phyloP scores from a whole-genome alignment of 768 basidiomycete species.

The Tylopilus rubrobrunneus region DNA sequence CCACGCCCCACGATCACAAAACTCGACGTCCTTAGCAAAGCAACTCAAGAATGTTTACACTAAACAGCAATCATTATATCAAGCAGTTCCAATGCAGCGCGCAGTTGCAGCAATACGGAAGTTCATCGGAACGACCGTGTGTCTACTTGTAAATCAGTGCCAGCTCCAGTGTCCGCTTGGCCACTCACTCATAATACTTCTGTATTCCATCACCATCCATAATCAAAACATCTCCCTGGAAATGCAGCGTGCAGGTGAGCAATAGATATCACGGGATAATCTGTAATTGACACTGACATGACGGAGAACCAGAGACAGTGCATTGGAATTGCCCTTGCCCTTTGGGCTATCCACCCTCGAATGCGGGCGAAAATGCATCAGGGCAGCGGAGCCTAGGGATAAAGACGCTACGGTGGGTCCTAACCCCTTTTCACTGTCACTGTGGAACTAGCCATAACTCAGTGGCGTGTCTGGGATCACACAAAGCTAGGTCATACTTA shows the following conservation, averaged over 20 bases:
- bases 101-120: slow-evolving; percentile 82
- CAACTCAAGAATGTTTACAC: not conserved
- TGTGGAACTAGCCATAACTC: slow-evolving; percentile 58
- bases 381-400: slow-evolving; percentile 70
- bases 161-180: not conserved
- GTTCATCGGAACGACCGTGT: slow-evolving; percentile 69
- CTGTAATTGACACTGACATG: slow-evolving; percentile 46
- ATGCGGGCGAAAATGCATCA: slow-evolving; percentile 73
- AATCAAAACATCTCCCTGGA: slow-evolving; percentile 72
- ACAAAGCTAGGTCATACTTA: slow-evolving; percentile 31
- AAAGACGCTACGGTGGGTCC: slow-evolving; percentile 72
- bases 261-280: not conserved
- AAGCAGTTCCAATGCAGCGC: slow-evolving; percentile 48
- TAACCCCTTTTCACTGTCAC: slow-evolving; percentile 70
- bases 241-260: not conserved
- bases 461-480: not conserved
- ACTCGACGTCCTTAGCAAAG: no score
- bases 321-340: slow-evolving; percentile 25
- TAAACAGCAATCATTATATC: slow-evolving; percentile 4
- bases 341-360: slow-evolving; percentile 33
- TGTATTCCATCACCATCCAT: slow-evolving; percentile 75
- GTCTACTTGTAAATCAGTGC: slow-evolving; percentile 40
- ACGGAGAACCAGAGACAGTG: slow-evolving; percentile 55
- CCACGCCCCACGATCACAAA: not conserved
- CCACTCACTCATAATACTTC: slow-evolving; percentile 62